These are phyloP conservation scores for Teratosphaeria gauchensis DNA, from an alignment of 2,329 filamentous ascomycete species.

Conservation along the genomic window DNA sequence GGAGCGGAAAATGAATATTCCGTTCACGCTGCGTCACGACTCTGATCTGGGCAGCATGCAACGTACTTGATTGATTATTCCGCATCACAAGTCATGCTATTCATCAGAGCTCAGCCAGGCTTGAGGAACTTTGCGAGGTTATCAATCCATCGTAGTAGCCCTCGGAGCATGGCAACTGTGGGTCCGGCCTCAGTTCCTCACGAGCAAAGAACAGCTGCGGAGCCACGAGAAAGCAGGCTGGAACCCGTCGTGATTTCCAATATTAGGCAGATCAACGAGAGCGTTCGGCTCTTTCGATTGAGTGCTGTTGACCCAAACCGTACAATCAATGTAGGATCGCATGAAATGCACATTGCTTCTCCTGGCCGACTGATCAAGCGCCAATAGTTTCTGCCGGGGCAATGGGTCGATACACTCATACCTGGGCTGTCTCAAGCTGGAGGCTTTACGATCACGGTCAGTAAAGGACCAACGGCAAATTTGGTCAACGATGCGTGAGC, in stretches of 20 bases:
- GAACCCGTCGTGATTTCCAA: slow-evolving; percentile 52
- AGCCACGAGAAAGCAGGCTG: slow-evolving; percentile 59
- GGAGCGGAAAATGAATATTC: not conserved
- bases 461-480: not conserved
- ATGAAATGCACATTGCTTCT: not conserved
- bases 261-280: slow-evolving; percentile 56
- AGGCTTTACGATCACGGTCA: slow-evolving; percentile 70
- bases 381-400: slow-evolving; percentile 61
- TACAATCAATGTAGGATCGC: slow-evolving; percentile 18
- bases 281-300: slow-evolving; percentile 59
- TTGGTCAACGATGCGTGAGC: not conserved
- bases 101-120: not conserved
- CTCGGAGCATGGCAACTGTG: slow-evolving; percentile 22
- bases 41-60: too few relatives aligned
- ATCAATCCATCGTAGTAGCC: not conserved
- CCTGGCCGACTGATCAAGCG: slow-evolving; percentile 10
- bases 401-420: slow-evolving; percentile 79
- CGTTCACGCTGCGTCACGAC: not conserved
- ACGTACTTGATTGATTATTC: not conserved
- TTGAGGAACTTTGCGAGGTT: not conserved
- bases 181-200: slow-evolving; percentile 37
- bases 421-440: slow-evolving; percentile 61
- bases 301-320: slow-evolving; percentile 40
- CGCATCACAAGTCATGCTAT: not conserved
- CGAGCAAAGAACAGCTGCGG: slow-evolving; percentile 61